Evolutionary conservation across 257 asterid species (phyloP), one percentile per base, ranked within the genome.

Genomic region (Cinchona pubescens): DNA sequence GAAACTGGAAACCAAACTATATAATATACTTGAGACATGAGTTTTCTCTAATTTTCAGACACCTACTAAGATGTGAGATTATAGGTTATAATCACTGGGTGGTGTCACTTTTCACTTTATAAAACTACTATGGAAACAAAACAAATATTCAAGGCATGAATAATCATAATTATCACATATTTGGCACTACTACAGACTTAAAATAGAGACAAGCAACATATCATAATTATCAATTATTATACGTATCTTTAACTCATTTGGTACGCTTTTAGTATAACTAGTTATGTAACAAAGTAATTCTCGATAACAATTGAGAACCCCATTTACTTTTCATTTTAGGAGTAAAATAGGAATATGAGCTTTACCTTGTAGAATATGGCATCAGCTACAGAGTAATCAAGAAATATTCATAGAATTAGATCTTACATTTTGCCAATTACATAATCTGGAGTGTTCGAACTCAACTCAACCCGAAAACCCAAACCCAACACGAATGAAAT

Each of bases 311-410:
- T 40, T 40, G 45, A 40, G 45, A 40, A 40, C 45, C 45, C 45
- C 45, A 40, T 40, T 40, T 58, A 29, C 32, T 40, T 25, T 34
- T 16, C 19, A 2, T 19, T 40, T 72, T 14, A 30, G 25, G n/a
- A 6, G 23, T 67, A 62, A 45, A 34, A 59, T 55, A 27, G 35
- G 27, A 61, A 49, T 10, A 32, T 60, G 46, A 43, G 67, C 51
- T 61, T 72, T 86, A 90, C 99, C 97, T 95, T 95, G 91, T 86
- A 91, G 85, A 88, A 95, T 74, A 84, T 79, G 45, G 87, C 70
- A 82, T 92, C 95, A 73, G 85, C 98, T 89, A 96, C 91, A 85
- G 76, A n/a, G 65, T 72, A 63, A 40, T 51, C 46, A 38, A 59
- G 14, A 71, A 38, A 72, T 59, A 43, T n/a, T n/a, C n/a, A 71